Percentiles rank a stretch among this genome's conserved stretches.
phyloP scores from a whole-genome alignment of 2,329 filamentous ascomycete species.

The Alternaria incomplexa region DNA sequence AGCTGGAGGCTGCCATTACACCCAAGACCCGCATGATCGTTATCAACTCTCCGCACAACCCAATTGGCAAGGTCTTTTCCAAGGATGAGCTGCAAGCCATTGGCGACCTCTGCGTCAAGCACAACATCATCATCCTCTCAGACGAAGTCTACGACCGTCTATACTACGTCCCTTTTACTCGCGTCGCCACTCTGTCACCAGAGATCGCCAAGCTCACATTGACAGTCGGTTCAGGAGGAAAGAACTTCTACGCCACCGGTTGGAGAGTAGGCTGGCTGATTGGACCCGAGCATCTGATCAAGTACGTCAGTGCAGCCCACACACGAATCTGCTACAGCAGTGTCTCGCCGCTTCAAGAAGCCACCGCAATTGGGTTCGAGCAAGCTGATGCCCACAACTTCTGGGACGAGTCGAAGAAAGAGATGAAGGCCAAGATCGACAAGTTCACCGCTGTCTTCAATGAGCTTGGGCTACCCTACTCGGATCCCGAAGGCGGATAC shows the following conservation, averaged over 20 bases:
- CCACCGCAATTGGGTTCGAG: slow-evolving; percentile 91
- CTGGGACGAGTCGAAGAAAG: slow-evolving; percentile 80
- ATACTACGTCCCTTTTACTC: slow-evolving; percentile 93
- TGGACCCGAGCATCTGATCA: slow-evolving; percentile 84
- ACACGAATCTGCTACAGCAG: slow-evolving; percentile 96
- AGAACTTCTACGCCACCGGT: slow-evolving; percentile 97
- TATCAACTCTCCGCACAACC: slow-evolving; percentile 88
- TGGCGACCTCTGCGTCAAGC: slow-evolving; percentile 85
- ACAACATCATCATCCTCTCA: slow-evolving; percentile 87
- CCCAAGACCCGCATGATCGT: slow-evolving; percentile 96
- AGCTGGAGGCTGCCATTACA: slow-evolving; percentile 82
- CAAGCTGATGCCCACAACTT: slow-evolving; percentile 83
- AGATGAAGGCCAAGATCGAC: slow-evolving; percentile 90
- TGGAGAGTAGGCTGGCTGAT: slow-evolving; percentile 98
- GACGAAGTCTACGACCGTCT: slow-evolving; percentile 84
- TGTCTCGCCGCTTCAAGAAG: slow-evolving; percentile 92
- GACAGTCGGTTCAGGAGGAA: slow-evolving; percentile 94
- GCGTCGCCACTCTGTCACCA: slow-evolving; percentile 87
- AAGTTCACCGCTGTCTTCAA: slow-evolving; percentile 74
- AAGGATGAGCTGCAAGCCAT: slow-evolving; percentile 82
- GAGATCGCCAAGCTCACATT: slow-evolving; percentile 87
- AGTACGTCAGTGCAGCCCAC: slow-evolving; percentile 90
- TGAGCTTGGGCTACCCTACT: slow-evolving; percentile 66
- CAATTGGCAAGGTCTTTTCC: slow-evolving; percentile 94
- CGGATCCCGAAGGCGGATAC: slow-evolving; percentile 94